These are phyloP conservation scores for Dichotomopilus funicola DNA, from an alignment of 2,329 filamentous ascomycete genomes.

Conservation along the genomic window DNA sequence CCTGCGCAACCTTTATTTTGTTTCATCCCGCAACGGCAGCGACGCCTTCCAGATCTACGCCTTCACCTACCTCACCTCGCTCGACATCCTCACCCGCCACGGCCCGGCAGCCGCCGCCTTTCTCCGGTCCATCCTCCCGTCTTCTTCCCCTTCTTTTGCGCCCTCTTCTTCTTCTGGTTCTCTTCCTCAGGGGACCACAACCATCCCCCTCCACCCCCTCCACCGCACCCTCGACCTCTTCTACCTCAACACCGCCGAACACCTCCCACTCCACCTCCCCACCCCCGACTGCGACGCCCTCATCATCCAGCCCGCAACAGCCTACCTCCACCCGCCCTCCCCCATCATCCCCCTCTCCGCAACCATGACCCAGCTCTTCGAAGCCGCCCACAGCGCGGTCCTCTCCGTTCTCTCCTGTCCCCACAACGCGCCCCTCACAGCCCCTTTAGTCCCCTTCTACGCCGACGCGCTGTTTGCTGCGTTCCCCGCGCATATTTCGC, in stretches of 20 bases:
- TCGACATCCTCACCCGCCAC: constrained; percentile 74
- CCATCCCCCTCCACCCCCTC: constrained; percentile 57
- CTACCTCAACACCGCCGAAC: constrained; percentile 81
- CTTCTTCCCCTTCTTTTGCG: constrained; percentile 21
- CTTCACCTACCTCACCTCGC: constrained; percentile 74
- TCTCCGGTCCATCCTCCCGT: constrained; percentile 46
- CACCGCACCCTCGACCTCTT: constrained; percentile 75
- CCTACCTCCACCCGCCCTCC: constrained; percentile 51
- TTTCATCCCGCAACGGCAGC: constrained; percentile 67
- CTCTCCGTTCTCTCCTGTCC: constrained; percentile 76
- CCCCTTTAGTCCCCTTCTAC: constrained; percentile 72
- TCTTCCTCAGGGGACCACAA: too few relatives aligned
- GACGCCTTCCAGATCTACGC: constrained; percentile 75
- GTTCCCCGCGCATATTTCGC: constrained; percentile 71
- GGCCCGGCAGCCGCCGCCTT: constrained; percentile 60
- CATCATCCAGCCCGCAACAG: constrained; percentile 65
- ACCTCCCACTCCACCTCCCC: constrained; percentile 66
- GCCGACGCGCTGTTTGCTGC: constrained; percentile 72
- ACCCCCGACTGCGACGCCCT: constrained; percentile 63
- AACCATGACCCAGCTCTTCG: constrained; percentile 58
- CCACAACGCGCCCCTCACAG: constrained; percentile 64
- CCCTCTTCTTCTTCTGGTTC: too few relatives aligned
- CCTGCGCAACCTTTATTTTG: constrained; percentile 73
- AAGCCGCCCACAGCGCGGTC: constrained; percentile 77
- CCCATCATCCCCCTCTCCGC: constrained; percentile 32